Evolutionary conservation across 768 basidiomycete species (phyloP), one percentile per base, ranked within the genome.

Genomic region (Hericium erinaceus): DNA sequence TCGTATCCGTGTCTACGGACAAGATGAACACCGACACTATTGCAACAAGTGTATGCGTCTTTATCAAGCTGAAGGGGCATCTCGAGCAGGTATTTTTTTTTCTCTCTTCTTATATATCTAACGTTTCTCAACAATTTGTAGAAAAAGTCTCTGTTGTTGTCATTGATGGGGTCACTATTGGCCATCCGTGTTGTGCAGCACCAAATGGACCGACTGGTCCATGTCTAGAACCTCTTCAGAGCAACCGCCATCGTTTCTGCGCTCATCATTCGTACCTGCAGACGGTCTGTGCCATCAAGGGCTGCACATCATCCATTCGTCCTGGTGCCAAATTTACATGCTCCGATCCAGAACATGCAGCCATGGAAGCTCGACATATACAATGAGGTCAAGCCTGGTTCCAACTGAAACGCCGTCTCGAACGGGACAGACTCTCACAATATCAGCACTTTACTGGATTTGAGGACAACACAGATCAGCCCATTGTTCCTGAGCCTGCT

Each of bases 41-140:
- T 73, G 72, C 41, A 52, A 68, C 2, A 59, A 61, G 37, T 72
- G 71, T 57, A 28, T 64, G 2, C 60, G 68, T 0, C 50, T 64
- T 8, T 67, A 52, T 40, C 39, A 61, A 2, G 44, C 56, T 33
- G 55, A 20, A 6, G 55, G 61, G 46, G 60, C 64, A 2, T 26
- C 44, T 12, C 9, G 57, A 49, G 50, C 12, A 33, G 28, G 28
- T 33, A 33, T 22, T 22, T 53, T 26, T 54, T 48, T 61, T 33
- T 40, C 48, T 56, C 38, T 52, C 28, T n/a, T 22, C 26, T 9
- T n/a, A 49, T 33, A 33, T 33, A 33, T 33, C 28, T 33, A 33
- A 8, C 28, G 8, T 33, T 33, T 33, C 28, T 33, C 28, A 33
- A 33, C 28, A 33, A 33, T 33, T 33, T 33, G 18, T 48, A 66